Conservation (phyloP, 2,329 filamentous ascomycete genomes). For the Madurella fahalii region DNA sequence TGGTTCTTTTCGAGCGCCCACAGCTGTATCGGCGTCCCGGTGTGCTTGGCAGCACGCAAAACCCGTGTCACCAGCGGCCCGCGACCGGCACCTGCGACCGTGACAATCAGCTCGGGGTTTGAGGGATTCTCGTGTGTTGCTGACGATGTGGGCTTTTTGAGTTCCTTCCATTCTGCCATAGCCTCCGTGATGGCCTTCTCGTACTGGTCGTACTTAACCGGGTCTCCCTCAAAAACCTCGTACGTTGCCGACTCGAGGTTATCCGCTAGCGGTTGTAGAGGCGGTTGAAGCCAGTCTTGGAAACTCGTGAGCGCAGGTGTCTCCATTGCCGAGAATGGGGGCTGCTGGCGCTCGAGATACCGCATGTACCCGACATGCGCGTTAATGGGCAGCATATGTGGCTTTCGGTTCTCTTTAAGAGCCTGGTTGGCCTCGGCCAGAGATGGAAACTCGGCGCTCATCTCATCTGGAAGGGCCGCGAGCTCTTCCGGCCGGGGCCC, state of each 20-base stretch:
- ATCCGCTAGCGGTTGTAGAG: slow-evolving; percentile 88
- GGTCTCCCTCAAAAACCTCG: slow-evolving; percentile 97
- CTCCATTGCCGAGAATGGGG: slow-evolving; percentile 52
- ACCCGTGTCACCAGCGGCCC: slow-evolving; percentile 88
- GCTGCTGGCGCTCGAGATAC: slow-evolving; percentile 79
- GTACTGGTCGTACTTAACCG: slow-evolving; percentile 96
- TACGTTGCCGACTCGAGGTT: slow-evolving; percentile 97
- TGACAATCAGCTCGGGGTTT: slow-evolving; percentile 61
- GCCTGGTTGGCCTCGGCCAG: slow-evolving; percentile 58
- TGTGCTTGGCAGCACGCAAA: slow-evolving; percentile 70
- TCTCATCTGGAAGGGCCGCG: slow-evolving; percentile 30
- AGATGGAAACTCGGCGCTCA: slow-evolving; percentile 58
- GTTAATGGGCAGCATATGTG: slow-evolving; percentile 29
- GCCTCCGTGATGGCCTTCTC: slow-evolving; percentile 79
- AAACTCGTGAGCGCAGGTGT: slow-evolving; percentile 51
- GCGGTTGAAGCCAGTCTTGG: slow-evolving; percentile 95
- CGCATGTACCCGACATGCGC: slow-evolving; percentile 73
- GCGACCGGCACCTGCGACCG: slow-evolving; percentile 88
- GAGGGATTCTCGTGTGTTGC: slow-evolving; percentile 30
- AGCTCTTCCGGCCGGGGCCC: slow-evolving; percentile 43
- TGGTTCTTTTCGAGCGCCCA: slow-evolving; percentile 98
- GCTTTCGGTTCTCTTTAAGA: slow-evolving; percentile 44
- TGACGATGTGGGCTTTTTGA: slow-evolving; percentile 70
- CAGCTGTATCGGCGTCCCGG: slow-evolving; percentile 74
- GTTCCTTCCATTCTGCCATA: slow-evolving; percentile 70